Conservation (phyloP, 2,329 filamentous ascomycete genomes). For the Apiospora aurea region DNA sequence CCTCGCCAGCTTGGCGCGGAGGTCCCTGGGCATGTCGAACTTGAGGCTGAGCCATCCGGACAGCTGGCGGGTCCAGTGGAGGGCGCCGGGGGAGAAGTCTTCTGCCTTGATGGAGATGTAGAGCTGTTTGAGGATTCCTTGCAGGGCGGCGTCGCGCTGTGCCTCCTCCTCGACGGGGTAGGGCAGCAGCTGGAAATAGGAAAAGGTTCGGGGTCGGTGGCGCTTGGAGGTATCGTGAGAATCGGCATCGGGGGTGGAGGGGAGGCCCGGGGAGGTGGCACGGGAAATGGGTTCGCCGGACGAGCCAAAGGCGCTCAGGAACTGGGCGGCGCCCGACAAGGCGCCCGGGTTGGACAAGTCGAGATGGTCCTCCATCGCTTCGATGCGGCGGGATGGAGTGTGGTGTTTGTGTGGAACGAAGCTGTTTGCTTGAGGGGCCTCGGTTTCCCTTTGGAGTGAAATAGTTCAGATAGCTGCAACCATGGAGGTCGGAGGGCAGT, state of each 20-base stretch:
- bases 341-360: conserved; percentile 46
- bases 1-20: conserved; percentile 83
- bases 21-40: conserved; percentile 90
- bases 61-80: conserved; percentile 97
- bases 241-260: conserved; percentile 51
- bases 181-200: conserved; percentile 89
- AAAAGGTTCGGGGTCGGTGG: conserved; percentile 88
- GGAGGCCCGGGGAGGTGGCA: conserved; percentile 81
- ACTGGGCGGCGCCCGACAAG: conserved; percentile 46
- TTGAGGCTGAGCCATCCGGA: conserved; percentile 95
- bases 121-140: conserved; percentile 90
- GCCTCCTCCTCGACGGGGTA: conserved; percentile 84
- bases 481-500: not conserved
- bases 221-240: conserved; percentile 64
- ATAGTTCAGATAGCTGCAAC: conserved; percentile 13
- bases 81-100: conserved; percentile 90
- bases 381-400: conserved; percentile 17
- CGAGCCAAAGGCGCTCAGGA: conserved; percentile 47
- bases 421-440: conserved; percentile 16
- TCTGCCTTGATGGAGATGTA: conserved; percentile 92
- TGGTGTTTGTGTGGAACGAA: conserved; percentile 15
- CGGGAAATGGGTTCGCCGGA: conserved; percentile 77
- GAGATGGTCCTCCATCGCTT: conserved; percentile 47
- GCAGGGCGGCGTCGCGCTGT: conserved; percentile 79
- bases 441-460: conserved; percentile 12